phyloP scores from a whole-genome alignment of 2,329 filamentous ascomycete genomes.

The Aspergillus phoenicis region DNA sequence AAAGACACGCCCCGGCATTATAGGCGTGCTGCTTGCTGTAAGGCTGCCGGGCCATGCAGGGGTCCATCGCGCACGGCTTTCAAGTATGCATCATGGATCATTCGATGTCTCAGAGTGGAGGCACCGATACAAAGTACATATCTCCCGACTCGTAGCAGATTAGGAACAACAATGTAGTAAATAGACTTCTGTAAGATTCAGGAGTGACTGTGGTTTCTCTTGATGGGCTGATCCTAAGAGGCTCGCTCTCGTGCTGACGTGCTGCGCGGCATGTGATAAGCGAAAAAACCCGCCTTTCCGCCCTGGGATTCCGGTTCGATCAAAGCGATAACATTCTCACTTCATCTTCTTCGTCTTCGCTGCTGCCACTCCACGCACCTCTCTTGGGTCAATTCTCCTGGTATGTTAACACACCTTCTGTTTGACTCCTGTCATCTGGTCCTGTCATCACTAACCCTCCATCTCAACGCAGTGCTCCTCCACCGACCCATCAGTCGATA shows the following conservation, averaged over 20 bases:
- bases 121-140: neutral
- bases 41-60: neutral
- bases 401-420: neutral
- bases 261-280: constrained; percentile 24
- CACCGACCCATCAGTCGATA: constrained; percentile 23
- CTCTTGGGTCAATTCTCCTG: constrained; percentile 1
- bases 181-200: too few species aligned
- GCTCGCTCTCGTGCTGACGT: neutral
- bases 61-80: neutral
- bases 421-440: neutral
- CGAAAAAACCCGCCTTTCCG: constrained; percentile 22
- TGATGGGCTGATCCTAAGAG: neutral
- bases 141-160: too few species aligned
- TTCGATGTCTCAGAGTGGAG: neutral
- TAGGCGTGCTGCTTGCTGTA: neutral
- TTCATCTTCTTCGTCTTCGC: neutral
- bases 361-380: neutral
- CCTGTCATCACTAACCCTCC: neutral
- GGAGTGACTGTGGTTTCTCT: neutral
- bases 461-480: neutral
- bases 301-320: constrained; percentile 9
- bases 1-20: constrained; percentile 18
- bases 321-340: constrained; percentile 16
- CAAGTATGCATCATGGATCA: neutral
- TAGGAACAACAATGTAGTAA: too few species aligned